A percentile compares a stretch with the other conserved stretches of the same genome.
These are phyloP conservation scores for Carex cristatella DNA, from an alignment of 176 grass and related monocot species.

Conservation along the genomic window DNA sequence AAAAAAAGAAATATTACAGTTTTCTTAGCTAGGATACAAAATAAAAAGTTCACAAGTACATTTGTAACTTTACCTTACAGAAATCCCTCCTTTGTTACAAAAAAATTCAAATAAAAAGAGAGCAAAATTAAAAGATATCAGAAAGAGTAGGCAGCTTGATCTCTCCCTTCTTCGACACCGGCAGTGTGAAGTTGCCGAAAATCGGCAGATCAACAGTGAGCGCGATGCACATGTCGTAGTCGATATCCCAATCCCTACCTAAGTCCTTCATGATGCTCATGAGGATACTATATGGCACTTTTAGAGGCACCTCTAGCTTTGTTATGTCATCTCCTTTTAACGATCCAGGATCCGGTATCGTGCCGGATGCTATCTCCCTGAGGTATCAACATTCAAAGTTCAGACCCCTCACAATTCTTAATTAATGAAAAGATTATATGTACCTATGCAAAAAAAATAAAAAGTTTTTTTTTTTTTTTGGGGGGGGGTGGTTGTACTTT, in stretches of 20 bases:
- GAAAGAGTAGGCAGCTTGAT: constrained; percentile 73
- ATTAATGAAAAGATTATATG: neutral
- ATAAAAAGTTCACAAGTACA: neutral
- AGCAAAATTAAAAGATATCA: constrained; percentile 32
- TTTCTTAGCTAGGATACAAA: neutral
- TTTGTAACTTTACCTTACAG: neutral
- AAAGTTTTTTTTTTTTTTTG: no score
- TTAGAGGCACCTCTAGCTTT: constrained; percentile 43
- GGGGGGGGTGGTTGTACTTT: no score
- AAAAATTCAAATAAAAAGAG: neutral
- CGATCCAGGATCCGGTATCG: constrained; percentile 69
- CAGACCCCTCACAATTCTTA: neutral
- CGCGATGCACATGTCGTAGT: constrained; percentile 60
- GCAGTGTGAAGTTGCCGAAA: constrained; percentile 60
- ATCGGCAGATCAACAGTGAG: constrained; percentile 75
- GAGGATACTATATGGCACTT: constrained; percentile 63
- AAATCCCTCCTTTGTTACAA: neutral
- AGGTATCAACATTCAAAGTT: neutral
- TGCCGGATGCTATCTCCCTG: constrained; percentile 61
- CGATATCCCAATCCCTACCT: constrained; percentile 58
- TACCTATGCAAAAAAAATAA: no score
- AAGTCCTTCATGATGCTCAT: constrained; percentile 46
- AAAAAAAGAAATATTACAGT: neutral
- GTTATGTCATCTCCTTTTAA: constrained; percentile 33
- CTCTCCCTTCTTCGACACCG: constrained; percentile 67